A percentile compares a stretch with the other conserved stretches of the same genome.
Evolutionary conservation across 768 basidiomycete species (phyloP).

Genomic region (Lactarius tabidus): DNA sequence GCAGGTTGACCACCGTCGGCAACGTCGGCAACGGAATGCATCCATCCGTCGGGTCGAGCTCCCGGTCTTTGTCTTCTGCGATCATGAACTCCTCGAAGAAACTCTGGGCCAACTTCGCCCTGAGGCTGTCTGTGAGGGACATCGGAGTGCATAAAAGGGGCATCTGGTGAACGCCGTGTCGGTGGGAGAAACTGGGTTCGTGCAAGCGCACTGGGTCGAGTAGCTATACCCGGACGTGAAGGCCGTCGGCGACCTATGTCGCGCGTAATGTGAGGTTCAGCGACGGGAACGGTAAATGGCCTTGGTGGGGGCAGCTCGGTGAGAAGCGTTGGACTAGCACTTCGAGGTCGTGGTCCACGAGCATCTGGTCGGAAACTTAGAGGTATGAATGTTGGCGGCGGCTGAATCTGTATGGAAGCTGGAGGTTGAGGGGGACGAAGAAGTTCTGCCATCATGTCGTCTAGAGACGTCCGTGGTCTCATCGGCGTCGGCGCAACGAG

Average conservation of each 20-base stretch:
- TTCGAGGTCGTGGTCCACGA: conserved; percentile 36
- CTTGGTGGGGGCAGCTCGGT: conserved; percentile 32
- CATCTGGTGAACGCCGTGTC: not conserved
- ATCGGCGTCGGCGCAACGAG: conserved; percentile 45
- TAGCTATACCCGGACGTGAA: not conserved
- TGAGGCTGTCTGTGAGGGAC: not conserved
- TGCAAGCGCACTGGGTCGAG: not conserved
- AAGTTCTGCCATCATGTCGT: conserved; percentile 58
- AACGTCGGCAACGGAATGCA: not conserved
- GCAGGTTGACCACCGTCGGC: not conserved
- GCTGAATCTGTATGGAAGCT: conserved; percentile 39
- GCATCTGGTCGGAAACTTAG: conserved; percentile 52
- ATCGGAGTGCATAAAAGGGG: not conserved
- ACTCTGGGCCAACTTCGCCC: conserved; percentile 1
- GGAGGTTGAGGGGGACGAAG: conserved; percentile 45
- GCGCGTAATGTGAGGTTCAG: conserved; percentile 16
- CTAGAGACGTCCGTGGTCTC: conserved; percentile 48
- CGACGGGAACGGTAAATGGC: conserved; percentile 17
- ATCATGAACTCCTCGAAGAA: not conserved
- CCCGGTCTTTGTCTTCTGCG: not conserved
- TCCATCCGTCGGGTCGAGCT: not conserved
- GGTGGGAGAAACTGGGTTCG: not conserved
- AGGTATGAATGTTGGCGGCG: conserved; percentile 51
- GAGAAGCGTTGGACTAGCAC: conserved; percentile 38
- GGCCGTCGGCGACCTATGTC: conserved; percentile 15